Conservation (phyloP, 1,284 basidiomycete species). For the Caloboletus inedulis region DNA sequence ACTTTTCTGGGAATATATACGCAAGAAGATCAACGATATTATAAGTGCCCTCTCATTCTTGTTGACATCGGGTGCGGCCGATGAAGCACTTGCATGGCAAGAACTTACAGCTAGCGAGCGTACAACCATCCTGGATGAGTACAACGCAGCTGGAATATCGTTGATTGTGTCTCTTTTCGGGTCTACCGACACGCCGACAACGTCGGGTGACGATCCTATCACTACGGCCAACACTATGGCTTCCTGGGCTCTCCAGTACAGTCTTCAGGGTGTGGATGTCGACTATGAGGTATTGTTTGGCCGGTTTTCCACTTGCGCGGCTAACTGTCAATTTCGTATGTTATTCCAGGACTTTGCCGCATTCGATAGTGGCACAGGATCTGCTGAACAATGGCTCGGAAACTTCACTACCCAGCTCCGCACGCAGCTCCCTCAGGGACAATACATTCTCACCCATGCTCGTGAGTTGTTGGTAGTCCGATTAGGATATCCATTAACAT, state of each 20-base stretch:
- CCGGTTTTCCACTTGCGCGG: no score
- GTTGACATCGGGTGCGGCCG: constrained; percentile 41
- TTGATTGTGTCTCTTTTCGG: constrained; percentile 59
- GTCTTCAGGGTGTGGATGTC: constrained; percentile 55
- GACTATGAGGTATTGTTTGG: constrained; percentile 46
- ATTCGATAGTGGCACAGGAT: constrained; percentile 40
- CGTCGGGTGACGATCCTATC: constrained; percentile 39
- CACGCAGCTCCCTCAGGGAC: constrained; percentile 35
- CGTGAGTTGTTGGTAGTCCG: constrained; percentile 26
- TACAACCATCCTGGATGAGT: constrained; percentile 41
- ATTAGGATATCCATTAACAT: neutral
- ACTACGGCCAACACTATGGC: constrained; percentile 46
- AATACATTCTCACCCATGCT: constrained; percentile 40
- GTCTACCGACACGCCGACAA: constrained; percentile 42
- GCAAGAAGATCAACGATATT: no score
- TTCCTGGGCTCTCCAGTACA: constrained; percentile 47
- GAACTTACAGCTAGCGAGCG: constrained; percentile 42
- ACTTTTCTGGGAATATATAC: no score
- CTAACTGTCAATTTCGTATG: neutral
- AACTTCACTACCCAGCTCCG: constrained; percentile 42
- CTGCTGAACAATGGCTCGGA: constrained; percentile 43
- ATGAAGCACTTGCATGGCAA: constrained; percentile 46
- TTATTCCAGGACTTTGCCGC: constrained; percentile 44
- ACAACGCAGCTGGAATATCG: constrained; percentile 54
- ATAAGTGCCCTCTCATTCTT: constrained; percentile 35